Conservation (phyloP, 768 basidiomycete species). For the Mycena floridula region DNA sequence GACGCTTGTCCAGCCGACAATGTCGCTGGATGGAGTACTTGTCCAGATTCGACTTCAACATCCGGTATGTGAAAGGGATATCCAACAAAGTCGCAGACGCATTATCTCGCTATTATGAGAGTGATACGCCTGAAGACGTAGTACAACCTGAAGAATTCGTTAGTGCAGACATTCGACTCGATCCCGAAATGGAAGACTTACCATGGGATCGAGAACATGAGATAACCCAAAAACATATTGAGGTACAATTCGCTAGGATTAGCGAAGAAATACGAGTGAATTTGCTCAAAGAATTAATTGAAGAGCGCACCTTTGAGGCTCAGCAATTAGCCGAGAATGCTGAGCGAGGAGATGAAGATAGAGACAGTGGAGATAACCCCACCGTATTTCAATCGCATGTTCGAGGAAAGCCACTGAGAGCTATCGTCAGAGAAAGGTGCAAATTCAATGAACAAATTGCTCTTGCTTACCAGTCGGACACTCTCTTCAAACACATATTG, state of each 20-base stretch:
- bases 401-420: not conserved
- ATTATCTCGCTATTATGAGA: slow-evolving; percentile 24
- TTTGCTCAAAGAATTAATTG: not conserved
- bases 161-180: slow-evolving; percentile 10
- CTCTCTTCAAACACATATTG: not conserved
- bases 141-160: slow-evolving; percentile 15
- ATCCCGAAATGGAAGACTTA: slow-evolving; percentile 7
- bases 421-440: not conserved
- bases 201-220: not conserved
- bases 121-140: slow-evolving; percentile 11
- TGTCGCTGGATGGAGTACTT: slow-evolving; percentile 24
- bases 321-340: not conserved
- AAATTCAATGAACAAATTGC: not conserved
- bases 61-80: slow-evolving; percentile 9
- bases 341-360: not conserved
- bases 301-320: not conserved
- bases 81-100: slow-evolving; percentile 19
- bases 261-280: not conserved
- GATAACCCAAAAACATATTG: not conserved
- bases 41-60: slow-evolving; percentile 19
- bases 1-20: slow-evolving; percentile 12
- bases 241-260: not conserved
- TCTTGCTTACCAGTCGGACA: not conserved
- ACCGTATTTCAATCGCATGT: not conserved
- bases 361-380: not conserved